Base-by-base conservation (phyloP, 169 alveolate species). In the Plasmodium ovale region DNA sequence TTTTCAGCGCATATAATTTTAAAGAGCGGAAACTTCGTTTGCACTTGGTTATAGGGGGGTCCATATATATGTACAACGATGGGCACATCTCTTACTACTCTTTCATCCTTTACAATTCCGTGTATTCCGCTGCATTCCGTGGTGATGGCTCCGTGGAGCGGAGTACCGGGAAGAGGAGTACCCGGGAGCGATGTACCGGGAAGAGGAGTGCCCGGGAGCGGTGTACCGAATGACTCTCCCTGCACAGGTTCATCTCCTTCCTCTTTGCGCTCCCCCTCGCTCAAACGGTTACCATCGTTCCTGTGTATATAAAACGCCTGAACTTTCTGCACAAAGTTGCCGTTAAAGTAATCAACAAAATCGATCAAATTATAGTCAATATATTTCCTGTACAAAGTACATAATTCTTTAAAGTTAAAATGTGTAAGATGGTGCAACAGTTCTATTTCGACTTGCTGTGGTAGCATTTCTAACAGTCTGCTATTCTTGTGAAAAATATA, bases 1-100 rank as follows among this genome's bases (percentile, higher is more conserved):
- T 49, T 71, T 42, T 65, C 64, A 42, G 49, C 23, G 14, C 62
- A 42, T 9, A 27, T 59, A 47, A 60, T 27, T 42, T 72, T 56
- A 33, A 72, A 60, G 21, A 59, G 27, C 16, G 92, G 74, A 29
- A 25, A 56, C 10, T 71, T 87, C 29, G 87, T 84, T 49, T 58
- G 19, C 72, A 72, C 68, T 42, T 90, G 73, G 64, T 87, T 82
- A 44, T 70, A 72, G 60, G 90, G 93, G 39, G 90, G 85, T 10
- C 93, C 89, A 71, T 74, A 71, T 19, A 70, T 68, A 67, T 84
- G 93, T 42, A 72, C 23, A 69, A 87, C 62, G 42, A 87, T 87
- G n/a, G 93, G 90, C 1, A 35, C 62, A 3, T 82, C 90, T 29
- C 67, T 68, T 49, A 51, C 14, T 25, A 68, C 47, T 9, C 67